phyloP scores from a whole-genome alignment of 345 rosid genomes.

The Bruguiera parviflora region DNA sequence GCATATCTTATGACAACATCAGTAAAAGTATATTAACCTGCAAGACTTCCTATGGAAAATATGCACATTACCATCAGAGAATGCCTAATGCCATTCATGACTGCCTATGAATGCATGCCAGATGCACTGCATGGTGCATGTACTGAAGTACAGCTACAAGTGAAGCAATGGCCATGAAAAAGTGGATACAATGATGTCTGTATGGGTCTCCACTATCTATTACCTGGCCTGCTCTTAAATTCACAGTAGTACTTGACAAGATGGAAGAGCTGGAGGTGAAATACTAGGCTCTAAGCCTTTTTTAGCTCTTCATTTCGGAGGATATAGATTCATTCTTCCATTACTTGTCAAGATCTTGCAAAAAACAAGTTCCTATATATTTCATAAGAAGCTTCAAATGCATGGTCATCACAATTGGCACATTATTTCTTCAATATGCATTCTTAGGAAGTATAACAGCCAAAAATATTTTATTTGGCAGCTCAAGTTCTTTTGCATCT shows the following conservation, averaged over 20 bases:
- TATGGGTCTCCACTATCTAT: not conserved
- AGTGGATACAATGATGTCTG: too few species aligned
- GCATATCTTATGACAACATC: not conserved
- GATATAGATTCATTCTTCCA: not conserved
- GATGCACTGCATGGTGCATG: not conserved
- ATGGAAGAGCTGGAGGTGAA: too few species aligned
- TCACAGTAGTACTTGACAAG: not conserved
- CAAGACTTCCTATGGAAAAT: not conserved
- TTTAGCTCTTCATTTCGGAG: not conserved
- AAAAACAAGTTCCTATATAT: not conserved
- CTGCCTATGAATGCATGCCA: not conserved
- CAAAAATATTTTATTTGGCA: not conserved
- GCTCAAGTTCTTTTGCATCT: not conserved
- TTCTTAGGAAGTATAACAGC: not conserved
- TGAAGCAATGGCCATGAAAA: not conserved
- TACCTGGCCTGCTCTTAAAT: not conserved
- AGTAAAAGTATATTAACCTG: not conserved
- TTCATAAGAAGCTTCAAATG: not conserved
- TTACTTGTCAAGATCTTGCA: not conserved
- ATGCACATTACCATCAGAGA: not conserved
- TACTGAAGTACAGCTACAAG: not conserved
- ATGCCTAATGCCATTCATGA: not conserved
- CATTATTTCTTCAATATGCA: not conserved
- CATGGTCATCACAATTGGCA: not conserved
- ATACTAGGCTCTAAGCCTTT: not conserved